Evolutionary conservation across 352 stramenopile genomes (phyloP).

Genomic region (Phytophthora pisi): DNA sequence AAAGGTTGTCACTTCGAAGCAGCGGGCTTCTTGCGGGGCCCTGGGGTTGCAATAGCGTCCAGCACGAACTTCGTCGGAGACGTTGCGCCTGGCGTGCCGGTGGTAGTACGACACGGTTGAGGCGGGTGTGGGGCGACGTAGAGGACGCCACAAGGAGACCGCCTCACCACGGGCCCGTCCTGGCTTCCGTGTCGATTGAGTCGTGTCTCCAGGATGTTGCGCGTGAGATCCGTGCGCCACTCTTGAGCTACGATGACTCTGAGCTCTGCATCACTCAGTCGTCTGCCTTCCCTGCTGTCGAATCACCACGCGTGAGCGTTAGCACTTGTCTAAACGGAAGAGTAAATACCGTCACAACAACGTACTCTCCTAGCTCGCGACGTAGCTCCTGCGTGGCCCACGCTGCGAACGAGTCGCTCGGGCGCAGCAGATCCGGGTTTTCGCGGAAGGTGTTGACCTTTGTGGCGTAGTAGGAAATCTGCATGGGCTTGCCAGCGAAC

Average conservation of each 20-base stretch:
- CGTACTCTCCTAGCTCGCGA: slow-evolving; percentile 45
- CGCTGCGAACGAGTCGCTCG: slow-evolving; percentile 49
- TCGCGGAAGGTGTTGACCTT: slow-evolving; percentile 70
- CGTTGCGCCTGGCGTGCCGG: neutral
- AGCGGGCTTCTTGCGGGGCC: slow-evolving; percentile 18
- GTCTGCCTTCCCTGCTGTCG: slow-evolving; percentile 25
- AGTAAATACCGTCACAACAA: neutral
- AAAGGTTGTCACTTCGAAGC: neutral
- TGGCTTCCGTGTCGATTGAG: slow-evolving; percentile 66
- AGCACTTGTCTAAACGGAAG: slow-evolving; percentile 1
- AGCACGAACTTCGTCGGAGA: slow-evolving; percentile 29
- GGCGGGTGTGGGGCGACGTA: slow-evolving; percentile 42
- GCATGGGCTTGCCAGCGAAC: slow-evolving; percentile 57
- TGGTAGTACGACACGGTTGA: neutral
- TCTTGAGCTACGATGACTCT: slow-evolving; percentile 56
- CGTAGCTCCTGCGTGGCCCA: slow-evolving; percentile 51
- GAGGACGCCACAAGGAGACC: slow-evolving; percentile 59
- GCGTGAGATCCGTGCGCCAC: slow-evolving; percentile 69
- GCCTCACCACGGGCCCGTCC: slow-evolving; percentile 56
- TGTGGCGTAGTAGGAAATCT: slow-evolving; percentile 65
- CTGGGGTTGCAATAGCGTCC: slow-evolving; percentile 40
- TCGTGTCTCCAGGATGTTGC: slow-evolving; percentile 52
- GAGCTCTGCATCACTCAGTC: slow-evolving; percentile 53
- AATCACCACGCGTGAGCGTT: slow-evolving; percentile 8
- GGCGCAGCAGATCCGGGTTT: slow-evolving; percentile 50